Evolutionary conservation across 805 yeast species (phyloP), one percentile per base, ranked within the genome.

Genomic region (Candida ficus): DNA sequence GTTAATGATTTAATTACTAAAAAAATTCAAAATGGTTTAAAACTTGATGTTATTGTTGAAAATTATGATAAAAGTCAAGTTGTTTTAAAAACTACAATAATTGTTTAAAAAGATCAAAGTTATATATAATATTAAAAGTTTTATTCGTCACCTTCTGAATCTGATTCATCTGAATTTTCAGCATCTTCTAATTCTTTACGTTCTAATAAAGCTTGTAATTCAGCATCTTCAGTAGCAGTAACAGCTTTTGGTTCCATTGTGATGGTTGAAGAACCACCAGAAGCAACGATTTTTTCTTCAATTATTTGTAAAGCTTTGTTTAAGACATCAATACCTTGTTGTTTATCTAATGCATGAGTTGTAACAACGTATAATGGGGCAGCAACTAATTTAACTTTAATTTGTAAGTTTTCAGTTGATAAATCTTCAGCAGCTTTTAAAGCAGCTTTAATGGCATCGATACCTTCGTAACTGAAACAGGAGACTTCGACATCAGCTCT

Each of bases 201-300:
- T 68, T 91, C 97, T 78, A 93, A 80, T 51, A 93, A 76, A 46
- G 95, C 96, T 67, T 89, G 95, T 60, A 93, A 78, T 68, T 90
- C 97, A 45, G 96, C 98, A 64, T 93, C 99, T 64, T 93, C 99
- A 45, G 93, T 86, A 46, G 96, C 98, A 42, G 97, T 89, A 52
- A 93, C 98, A 32, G 98, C 97, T 78, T 90, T 91, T 60, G 99
- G 98, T 56, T 95, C 91, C 97, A 91, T 91, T 40, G 95, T 89
- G 49, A 91, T 83, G 52, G 85, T 87, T 63, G 95, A 83, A 43
- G 78, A 76, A 60, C 99, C 99, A 39, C 88, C 95, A 41, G 77
- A 73, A 17, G 73, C 70, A 45, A 74, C 75, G 56, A 93, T 89
- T 37, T 80, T 71, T 54, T 75, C 77, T 45, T 76, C 73, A 48